A percentile compares a stretch with the other conserved stretches of the same genome.
Evolutionary conservation across 78 protist species (phyloP).

Genomic region (Parvularia atlantis): DNA sequence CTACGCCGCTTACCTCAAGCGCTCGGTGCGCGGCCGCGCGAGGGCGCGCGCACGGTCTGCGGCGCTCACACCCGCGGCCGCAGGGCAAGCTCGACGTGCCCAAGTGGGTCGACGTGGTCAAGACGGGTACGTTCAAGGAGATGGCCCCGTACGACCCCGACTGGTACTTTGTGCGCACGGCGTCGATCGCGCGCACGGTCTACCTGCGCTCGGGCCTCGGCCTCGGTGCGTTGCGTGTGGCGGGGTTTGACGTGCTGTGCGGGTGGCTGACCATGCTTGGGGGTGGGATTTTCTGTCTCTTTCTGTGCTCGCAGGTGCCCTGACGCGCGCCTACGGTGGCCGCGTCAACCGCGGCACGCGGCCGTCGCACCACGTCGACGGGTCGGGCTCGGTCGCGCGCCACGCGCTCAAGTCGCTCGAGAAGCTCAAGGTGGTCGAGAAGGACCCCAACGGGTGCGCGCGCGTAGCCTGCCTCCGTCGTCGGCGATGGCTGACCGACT

Average conservation of each 20-base stretch:
- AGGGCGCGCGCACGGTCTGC: not conserved
- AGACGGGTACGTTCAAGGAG: slow-evolving; percentile 83
- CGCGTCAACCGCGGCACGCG: slow-evolving; percentile 15
- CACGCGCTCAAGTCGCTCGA: slow-evolving; percentile 49
- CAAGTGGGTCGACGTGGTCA: slow-evolving; percentile 81
- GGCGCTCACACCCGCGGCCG: not conserved
- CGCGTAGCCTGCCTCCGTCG: too few relatives aligned
- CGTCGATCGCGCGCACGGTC: not conserved
- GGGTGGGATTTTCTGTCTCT: not conserved
- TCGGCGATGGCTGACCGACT: too few relatives aligned
- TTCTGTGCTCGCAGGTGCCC: slow-evolving; percentile 37
- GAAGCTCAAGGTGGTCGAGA: slow-evolving; percentile 19
- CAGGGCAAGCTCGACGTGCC: slow-evolving; percentile 67
- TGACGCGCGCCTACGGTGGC: slow-evolving; percentile 38
- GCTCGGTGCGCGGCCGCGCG: slow-evolving; percentile 23
- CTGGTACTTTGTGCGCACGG: slow-evolving; percentile 91
- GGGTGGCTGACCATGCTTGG: not conserved
- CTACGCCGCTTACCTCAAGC: slow-evolving; percentile 83
- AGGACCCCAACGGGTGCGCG: too few relatives aligned
- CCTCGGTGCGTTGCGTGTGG: not conserved
- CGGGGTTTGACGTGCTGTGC: not conserved
- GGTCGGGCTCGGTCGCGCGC: slow-evolving; percentile 47
- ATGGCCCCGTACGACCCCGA: slow-evolving; percentile 92
- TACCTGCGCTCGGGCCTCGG: not conserved
- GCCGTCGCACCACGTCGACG: slow-evolving; percentile 7